Conservation (phyloP, 2,329 filamentous ascomycete species). For the Ceratocystis huliohia region DNA sequence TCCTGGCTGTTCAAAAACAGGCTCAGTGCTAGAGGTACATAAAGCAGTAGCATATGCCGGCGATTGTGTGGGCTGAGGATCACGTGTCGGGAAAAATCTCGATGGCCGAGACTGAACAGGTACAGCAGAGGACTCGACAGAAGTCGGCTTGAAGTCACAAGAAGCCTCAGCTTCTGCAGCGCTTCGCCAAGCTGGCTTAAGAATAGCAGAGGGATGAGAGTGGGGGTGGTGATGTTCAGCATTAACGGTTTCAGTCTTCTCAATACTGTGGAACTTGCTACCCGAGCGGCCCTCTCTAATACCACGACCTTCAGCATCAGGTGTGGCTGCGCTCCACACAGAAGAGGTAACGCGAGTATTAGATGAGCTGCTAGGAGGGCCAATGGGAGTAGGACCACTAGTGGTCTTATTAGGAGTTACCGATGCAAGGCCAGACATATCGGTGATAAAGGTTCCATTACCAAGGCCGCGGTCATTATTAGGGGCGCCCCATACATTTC, state of each 20-base stretch:
- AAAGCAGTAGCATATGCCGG: too few species aligned
- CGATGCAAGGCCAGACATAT: slow-evolving; percentile 33
- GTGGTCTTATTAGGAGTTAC: slow-evolving; percentile 21
- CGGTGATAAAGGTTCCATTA: slow-evolving; percentile 62
- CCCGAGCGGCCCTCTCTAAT: neutral
- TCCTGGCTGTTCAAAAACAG: slow-evolving; percentile 26
- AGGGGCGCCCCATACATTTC: slow-evolving; percentile 66
- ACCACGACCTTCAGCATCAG: slow-evolving; percentile 1
- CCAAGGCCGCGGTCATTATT: slow-evolving; percentile 58
- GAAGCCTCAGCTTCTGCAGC: neutral
- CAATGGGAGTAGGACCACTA: slow-evolving; percentile 36
- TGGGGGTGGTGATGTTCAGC: neutral
- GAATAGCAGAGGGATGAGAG: slow-evolving; percentile 8
- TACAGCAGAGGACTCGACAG: slow-evolving; percentile 23
- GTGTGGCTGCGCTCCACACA: neutral
- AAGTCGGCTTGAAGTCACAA: neutral
- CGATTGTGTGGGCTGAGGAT: slow-evolving; percentile 33
- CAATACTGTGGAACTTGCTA: neutral
- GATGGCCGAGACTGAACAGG: slow-evolving; percentile 40
- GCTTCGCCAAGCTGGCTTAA: slow-evolving; percentile 19
- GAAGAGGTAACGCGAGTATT: neutral
- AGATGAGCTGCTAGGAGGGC: slow-evolving; percentile 26
- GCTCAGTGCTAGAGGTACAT: neutral
- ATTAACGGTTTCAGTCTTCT: neutral
- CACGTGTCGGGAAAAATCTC: slow-evolving; percentile 48